Percentiles rank a stretch among this genome's conserved stretches.
Evolutionary conservation across 192 early-diverging fungal species (phyloP).

Genomic region (Gonapodya prolifera): DNA sequence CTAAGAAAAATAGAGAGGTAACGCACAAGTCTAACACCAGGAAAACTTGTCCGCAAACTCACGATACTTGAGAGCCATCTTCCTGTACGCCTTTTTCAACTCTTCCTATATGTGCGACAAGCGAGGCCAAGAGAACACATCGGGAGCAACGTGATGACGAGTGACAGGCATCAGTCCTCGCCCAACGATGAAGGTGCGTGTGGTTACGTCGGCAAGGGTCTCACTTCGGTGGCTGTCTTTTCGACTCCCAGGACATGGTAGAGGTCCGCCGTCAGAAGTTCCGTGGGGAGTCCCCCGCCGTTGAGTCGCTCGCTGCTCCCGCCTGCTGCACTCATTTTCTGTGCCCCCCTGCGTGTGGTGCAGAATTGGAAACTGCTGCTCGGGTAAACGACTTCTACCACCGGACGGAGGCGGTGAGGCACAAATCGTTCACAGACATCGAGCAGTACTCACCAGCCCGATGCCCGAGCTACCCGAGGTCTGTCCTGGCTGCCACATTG

Average conservation of each 20-base stretch:
- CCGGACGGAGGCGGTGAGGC: not conserved
- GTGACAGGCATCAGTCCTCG: not conserved
- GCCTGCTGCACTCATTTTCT: not conserved
- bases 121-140: too few relatives aligned
- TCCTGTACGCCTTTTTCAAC: not conserved
- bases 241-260: not conserved
- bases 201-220: not conserved
- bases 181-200: not conserved
- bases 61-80: conserved; percentile 6
- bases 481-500: not conserved
- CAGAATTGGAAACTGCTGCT: not conserved
- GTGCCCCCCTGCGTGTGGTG: not conserved
- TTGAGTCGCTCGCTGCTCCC: not conserved
- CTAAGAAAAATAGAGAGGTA: not conserved
- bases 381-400: too few relatives aligned
- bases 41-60: too few relatives aligned
- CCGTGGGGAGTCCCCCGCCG: not conserved
- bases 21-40: too few relatives aligned
- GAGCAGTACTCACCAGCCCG: not conserved
- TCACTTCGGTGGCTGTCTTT: not conserved
- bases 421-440: too few relatives aligned
- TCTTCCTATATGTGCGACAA: not conserved
- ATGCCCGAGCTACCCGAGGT: conserved; percentile 65
- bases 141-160: too few relatives aligned
- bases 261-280: not conserved